phyloP scores from a whole-genome alignment of 2,329 filamentous ascomycete genomes.

The Hirsutella rhossiliensis region DNA sequence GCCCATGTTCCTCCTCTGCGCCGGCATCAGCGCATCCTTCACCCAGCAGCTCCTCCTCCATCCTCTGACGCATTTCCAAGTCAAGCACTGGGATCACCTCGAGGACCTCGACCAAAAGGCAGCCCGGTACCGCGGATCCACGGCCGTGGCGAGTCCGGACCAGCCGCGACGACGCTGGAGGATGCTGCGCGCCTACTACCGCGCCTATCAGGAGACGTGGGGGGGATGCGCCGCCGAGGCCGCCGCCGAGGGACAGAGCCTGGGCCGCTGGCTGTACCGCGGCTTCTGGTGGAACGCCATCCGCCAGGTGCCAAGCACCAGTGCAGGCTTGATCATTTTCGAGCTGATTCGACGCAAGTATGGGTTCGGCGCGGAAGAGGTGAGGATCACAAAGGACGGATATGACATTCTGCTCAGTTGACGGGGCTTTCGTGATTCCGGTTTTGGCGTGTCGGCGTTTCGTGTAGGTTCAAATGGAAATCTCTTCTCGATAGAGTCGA shows the following conservation, averaged over 20 bases:
- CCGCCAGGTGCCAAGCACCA: slow-evolving; percentile 64
- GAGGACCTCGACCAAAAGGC: slow-evolving; percentile 57
- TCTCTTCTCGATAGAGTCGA: no score
- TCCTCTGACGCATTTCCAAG: slow-evolving; percentile 58
- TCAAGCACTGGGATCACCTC: slow-evolving; percentile 60
- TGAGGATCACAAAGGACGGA: slow-evolving; percentile 54
- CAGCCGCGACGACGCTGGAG: slow-evolving; percentile 28
- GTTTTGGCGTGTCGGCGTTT: no score
- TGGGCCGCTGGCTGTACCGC: slow-evolving; percentile 54
- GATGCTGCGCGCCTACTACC: slow-evolving; percentile 54
- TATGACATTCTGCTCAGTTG: slow-evolving; percentile 54
- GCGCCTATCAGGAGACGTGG: slow-evolving; percentile 58
- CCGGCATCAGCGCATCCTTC: slow-evolving; percentile 57
- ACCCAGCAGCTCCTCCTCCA: slow-evolving; percentile 59
- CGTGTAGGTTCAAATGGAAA: no score
- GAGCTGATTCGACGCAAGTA: slow-evolving; percentile 66
- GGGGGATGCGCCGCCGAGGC: slow-evolving; percentile 48
- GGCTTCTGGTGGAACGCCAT: slow-evolving; percentile 64
- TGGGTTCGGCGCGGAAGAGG: slow-evolving; percentile 47
- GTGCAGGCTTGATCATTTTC: slow-evolving; percentile 67
- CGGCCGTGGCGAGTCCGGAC: slow-evolving; percentile 15
- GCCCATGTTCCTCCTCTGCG: slow-evolving; percentile 57
- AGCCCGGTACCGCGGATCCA: slow-evolving; percentile 27
- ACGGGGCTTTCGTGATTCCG: neutral
- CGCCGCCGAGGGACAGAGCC: slow-evolving; percentile 38